Evolutionary conservation across 768 basidiomycete species (phyloP).

Genomic region (Lactarius hatsudake): DNA sequence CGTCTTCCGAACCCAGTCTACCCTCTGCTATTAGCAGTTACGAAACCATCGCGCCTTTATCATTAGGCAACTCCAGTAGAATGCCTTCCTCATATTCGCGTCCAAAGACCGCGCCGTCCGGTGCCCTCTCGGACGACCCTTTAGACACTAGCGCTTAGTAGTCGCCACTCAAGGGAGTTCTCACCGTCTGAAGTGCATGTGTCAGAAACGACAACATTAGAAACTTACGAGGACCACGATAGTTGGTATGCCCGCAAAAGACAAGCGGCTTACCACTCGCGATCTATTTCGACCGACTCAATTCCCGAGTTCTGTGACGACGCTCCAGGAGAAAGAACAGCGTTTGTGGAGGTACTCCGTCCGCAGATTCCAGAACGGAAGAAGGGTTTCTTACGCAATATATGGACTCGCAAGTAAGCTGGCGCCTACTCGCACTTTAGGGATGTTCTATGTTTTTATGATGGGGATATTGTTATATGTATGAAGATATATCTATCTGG

Average conservation of each 20-base stretch:
- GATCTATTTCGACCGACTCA: conserved; percentile 58
- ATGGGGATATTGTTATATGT: conserved; percentile 24
- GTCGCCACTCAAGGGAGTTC: conserved; percentile 20
- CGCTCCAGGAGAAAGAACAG: neutral
- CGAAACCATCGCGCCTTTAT: neutral
- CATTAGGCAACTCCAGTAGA: conserved; percentile 13
- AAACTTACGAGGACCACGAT: neutral
- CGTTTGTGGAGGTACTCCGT: neutral
- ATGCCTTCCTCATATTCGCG: conserved; percentile 19
- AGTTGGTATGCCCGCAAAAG: conserved; percentile 14
- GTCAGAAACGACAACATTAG: neutral
- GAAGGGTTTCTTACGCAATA: conserved; percentile 42
- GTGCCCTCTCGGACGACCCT: conserved; percentile 22
- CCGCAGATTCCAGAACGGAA: conserved; percentile 31
- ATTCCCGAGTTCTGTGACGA: conserved; percentile 36
- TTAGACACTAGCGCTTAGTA: conserved; percentile 27
- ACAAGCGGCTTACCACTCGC: conserved; percentile 38
- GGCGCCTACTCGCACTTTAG: neutral
- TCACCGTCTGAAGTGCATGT: neutral
- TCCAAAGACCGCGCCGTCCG: conserved; percentile 25
- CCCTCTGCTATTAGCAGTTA: neutral
- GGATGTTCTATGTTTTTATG: neutral
- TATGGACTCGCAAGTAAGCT: conserved; percentile 40
- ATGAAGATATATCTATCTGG: conserved; percentile 20
- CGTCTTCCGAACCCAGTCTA: conserved; percentile 4